Base-by-base conservation (phyloP, 2,329 filamentous ascomycete genomes). In the Alternaria sp. region DNA sequence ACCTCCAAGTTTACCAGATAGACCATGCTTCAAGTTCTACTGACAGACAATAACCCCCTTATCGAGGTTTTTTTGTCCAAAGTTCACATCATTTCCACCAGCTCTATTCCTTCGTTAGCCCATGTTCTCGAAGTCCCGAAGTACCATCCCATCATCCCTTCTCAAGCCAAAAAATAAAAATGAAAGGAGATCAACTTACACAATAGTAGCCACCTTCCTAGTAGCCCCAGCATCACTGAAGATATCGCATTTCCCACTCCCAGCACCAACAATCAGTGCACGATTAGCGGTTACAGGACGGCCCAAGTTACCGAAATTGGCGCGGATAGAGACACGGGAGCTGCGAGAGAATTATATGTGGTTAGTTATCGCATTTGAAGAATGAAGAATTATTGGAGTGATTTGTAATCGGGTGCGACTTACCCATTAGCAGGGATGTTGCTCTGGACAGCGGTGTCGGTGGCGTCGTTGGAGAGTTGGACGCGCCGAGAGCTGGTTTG, bases 371-470 rank as follows among this genome's bases (percentile, higher is more conserved):
- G 8, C 11, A 17, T 23, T 8, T 13, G 6, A 1, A n/a, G 14
- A n/a, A 7, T 7, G 14, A 3, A 3, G 6, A 8, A 8, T 7
- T 17, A 1, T 37, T 7, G n/a, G 3, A 37, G 1, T n/a, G 2
- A 5, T 17, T 37, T 1, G 34, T 8, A 37, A 14, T n/a, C 14
- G 34, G 34, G n/a, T 37, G 8, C 7, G 7, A 17, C 34, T 8
- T 37, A 13, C 42, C 26, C 42, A 29, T 65, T 60, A 9, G 51
- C 50, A 40, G 58, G 41, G 44, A 68, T 61, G 4, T 60, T 33
- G 39, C 21, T 9, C 57, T 65, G 63, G 11, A 55, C 61, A 1
- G 54, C 65, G 33, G 61, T 55, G 31, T 66, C 63, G 41, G 40
- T 51, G 29, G 48, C 36, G 48, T 67, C 65, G 48, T 59, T 26